Evolutionary conservation across 768 basidiomycete species (phyloP).

Genomic region (Trametes cubensis): DNA sequence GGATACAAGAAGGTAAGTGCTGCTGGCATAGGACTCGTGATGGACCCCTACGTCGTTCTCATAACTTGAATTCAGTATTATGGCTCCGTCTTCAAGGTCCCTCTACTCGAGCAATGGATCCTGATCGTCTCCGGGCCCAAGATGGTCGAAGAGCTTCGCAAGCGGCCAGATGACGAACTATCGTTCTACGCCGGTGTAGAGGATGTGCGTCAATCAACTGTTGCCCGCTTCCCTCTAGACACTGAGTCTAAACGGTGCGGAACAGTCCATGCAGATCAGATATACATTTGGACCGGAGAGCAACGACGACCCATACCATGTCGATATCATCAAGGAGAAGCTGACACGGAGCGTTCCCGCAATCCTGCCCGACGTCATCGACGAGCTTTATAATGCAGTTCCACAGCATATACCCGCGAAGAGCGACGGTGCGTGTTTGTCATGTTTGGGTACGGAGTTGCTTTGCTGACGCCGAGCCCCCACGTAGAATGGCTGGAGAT

Average conservation of each 20-base stretch:
- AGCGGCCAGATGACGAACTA: conserved; percentile 49
- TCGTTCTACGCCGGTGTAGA: conserved; percentile 44
- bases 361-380: conserved; percentile 29
- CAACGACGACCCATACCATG: conserved; percentile 27
- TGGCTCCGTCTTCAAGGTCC: conserved; percentile 44
- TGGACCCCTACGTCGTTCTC: background rate
- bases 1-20: conserved; percentile 39
- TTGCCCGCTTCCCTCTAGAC: background rate
- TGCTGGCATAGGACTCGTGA: background rate
- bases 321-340: conserved; percentile 29
- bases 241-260: conserved; percentile 7
- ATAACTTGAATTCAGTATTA: conserved; percentile 20
- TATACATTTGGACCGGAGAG: conserved; percentile 37
- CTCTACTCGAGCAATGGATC: conserved; percentile 48
- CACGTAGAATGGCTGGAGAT: conserved; percentile 34
- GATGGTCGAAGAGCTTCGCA: conserved; percentile 54
- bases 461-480: background rate
- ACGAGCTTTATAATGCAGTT: conserved; percentile 31
- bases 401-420: conserved; percentile 35
- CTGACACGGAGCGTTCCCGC: conserved; percentile 31
- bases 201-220: conserved; percentile 36
- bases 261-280: conserved; percentile 34
- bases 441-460: background rate
- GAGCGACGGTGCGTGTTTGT: conserved; percentile 15
- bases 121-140: conserved; percentile 46